phyloP scores from a whole-genome alignment of 768 basidiomycete species.

The Lactifluus subvellereus region DNA sequence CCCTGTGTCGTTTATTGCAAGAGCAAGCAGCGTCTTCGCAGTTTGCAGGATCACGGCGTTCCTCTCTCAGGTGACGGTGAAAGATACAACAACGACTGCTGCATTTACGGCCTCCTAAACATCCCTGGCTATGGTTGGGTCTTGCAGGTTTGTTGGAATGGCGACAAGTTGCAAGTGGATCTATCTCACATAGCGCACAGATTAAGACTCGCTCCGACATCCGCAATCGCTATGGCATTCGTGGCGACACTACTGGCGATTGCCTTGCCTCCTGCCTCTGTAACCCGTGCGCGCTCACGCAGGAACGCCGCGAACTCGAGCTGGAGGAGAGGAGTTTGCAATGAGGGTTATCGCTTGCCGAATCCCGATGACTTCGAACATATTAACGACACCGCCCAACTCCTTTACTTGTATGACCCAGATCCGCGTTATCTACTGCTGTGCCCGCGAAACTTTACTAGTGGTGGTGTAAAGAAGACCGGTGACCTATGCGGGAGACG shows the following conservation, averaged over 20 bases:
- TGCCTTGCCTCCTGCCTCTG: not conserved
- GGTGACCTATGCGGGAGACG: too few relatives aligned
- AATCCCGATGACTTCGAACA: not conserved
- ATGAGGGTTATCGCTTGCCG: not conserved
- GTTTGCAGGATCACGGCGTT: slow-evolving; percentile 33
- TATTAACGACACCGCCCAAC: not conserved
- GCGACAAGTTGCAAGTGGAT: not conserved
- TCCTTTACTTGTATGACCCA: not conserved
- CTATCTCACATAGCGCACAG: not conserved
- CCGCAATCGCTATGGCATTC: not conserved
- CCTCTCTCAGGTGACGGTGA: slow-evolving; percentile 27
- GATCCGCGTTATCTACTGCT: too few relatives aligned
- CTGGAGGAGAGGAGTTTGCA: not conserved
- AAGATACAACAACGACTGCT: not conserved
- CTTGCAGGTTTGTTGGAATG: not conserved
- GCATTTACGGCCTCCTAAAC: not conserved
- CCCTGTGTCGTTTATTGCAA: slow-evolving; percentile 39
- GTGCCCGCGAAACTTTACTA: too few relatives aligned
- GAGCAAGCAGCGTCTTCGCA: slow-evolving; percentile 38
- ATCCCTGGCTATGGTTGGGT: not conserved
- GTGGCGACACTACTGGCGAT: not conserved
- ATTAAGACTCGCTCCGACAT: not conserved
- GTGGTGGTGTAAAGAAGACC: too few relatives aligned
- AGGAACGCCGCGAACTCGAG: slow-evolving; percentile 6
- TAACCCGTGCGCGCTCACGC: not conserved